phyloP scores from a whole-genome alignment of 2,329 filamentous ascomycete species.

The Xylaria sp. region DNA sequence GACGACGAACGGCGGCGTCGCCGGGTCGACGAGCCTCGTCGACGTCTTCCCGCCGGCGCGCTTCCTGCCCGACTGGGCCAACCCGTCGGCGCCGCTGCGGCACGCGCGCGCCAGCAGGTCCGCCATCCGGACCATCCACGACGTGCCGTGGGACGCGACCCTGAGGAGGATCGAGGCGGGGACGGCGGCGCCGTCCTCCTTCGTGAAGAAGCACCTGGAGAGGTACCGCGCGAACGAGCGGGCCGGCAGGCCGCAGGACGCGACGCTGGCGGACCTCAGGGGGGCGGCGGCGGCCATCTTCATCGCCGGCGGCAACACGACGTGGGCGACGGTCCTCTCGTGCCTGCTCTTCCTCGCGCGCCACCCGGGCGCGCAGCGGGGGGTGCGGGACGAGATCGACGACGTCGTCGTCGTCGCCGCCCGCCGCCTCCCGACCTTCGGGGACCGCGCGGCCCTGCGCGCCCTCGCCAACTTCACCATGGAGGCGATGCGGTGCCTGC shows the following conservation, averaged over 20 bases:
- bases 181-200: conserved; percentile 23
- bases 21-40: conserved; percentile 45
- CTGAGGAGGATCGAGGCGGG: conserved; percentile 27
- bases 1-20: conserved; percentile 24
- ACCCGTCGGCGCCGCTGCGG: conserved; percentile 25
- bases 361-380: conserved; percentile 48
- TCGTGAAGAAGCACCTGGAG: conserved; percentile 21
- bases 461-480: conserved; percentile 52
- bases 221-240: conserved; percentile 21
- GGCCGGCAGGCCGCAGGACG: conserved; percentile 25
- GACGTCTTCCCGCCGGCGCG: conserved; percentile 52
- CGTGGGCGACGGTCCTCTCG: conserved; percentile 43
- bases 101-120: conserved; percentile 27
- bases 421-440: conserved; percentile 48
- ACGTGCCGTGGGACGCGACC: conserved; percentile 34
- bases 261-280: conserved; percentile 49
- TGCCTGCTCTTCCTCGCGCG: conserved; percentile 25
- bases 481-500: conserved; percentile 47
- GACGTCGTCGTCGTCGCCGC: conserved; percentile 50
- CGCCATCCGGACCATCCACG: conserved; percentile 15
- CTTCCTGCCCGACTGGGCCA: conserved; percentile 43
- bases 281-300: conserved; percentile 52
- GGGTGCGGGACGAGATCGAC: conserved; percentile 51
- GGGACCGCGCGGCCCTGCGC: conserved; percentile 46
- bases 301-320: conserved; percentile 51